A percentile compares a stretch with the other conserved stretches of the same genome.
Evolutionary conservation across 768 basidiomycete genomes (phyloP).

Genomic region (Lactarius sanguifluus): DNA sequence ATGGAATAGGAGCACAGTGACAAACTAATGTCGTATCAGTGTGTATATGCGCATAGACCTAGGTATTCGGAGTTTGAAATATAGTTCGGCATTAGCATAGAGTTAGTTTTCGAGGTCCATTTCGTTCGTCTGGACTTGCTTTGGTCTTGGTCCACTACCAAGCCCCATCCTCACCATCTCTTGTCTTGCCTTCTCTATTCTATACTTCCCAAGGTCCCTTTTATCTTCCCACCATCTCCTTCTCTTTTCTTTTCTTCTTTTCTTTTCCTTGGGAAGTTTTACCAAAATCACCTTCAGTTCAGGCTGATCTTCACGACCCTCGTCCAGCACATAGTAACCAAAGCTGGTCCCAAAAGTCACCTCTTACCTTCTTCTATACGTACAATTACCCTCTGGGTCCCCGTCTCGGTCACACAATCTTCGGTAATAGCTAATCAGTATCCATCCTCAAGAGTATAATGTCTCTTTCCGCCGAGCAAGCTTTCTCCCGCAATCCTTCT

Average conservation of each 20-base stretch:
- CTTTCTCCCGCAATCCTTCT: conserved; percentile 79
- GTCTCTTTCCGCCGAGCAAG: conserved; percentile 89
- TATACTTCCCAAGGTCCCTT: conserved; percentile 23
- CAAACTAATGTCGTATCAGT: too few species aligned
- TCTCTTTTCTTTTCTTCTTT: conserved; percentile 28
- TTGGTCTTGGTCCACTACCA: conserved; percentile 22
- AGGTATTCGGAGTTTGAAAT: conserved; percentile 17
- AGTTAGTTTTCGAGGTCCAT: conserved; percentile 5
- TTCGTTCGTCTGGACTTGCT: conserved; percentile 6
- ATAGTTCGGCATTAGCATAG: conserved; percentile 12
- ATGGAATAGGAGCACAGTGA: too few species aligned
- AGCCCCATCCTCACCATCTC: conserved; percentile 18
- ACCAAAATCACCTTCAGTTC: conserved; percentile 29
- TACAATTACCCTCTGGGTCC: conserved; percentile 30
- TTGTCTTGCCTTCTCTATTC: conserved; percentile 21
- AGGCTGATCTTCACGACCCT: conserved; percentile 41
- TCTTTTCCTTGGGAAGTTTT: conserved; percentile 32
- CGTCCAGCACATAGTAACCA: conserved; percentile 44
- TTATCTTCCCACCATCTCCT: conserved; percentile 19
- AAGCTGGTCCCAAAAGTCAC: conserved; percentile 37
- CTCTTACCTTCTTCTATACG: conserved; percentile 36
- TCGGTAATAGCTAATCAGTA: conserved; percentile 82
- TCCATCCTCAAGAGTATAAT: conserved; percentile 71
- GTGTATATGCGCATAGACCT: too few species aligned
- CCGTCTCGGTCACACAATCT: conserved; percentile 34